Evolutionary conservation across 2,329 filamentous ascomycete species (phyloP).

Genomic region (Alternaria conjuncta): DNA sequence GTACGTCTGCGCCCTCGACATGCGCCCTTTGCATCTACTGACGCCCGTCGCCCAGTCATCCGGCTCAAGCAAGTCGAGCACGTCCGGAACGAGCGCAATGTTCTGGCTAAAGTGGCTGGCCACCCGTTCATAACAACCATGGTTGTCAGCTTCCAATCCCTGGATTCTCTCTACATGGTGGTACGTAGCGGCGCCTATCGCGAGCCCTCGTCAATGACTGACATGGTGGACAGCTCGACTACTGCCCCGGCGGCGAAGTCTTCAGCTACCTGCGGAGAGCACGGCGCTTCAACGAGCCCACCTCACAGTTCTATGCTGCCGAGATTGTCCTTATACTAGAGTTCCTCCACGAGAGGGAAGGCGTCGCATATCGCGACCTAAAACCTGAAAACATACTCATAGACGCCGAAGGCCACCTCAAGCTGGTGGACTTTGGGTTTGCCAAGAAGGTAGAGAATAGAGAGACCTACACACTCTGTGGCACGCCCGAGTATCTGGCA

Average conservation of each 20-base stretch:
- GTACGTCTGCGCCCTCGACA: conserved; percentile 36
- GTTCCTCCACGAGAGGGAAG: conserved; percentile 79
- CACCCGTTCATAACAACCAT: conserved; percentile 85
- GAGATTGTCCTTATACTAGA: conserved; percentile 84
- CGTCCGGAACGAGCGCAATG: conserved; percentile 80
- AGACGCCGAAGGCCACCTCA: conserved; percentile 78
- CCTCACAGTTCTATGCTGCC: conserved; percentile 80
- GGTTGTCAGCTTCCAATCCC: conserved; percentile 79
- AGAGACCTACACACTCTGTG: conserved; percentile 84
- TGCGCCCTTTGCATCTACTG: conserved; percentile 23
- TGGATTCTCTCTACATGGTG: conserved; percentile 80
- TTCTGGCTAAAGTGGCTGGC: conserved; percentile 77
- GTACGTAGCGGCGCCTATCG: conserved; percentile 43
- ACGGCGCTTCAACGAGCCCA: conserved; percentile 78
- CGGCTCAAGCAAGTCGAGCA: conserved; percentile 87
- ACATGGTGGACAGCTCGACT: conserved; percentile 65
- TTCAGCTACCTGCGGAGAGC: conserved; percentile 82
- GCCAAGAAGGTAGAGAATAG: conserved; percentile 75
- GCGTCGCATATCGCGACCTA: conserved; percentile 80
- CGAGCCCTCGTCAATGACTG: conserved; percentile 13
- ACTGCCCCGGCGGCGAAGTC: conserved; percentile 82
- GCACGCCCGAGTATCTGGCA: conserved; percentile 83
- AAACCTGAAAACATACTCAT: conserved; percentile 85
- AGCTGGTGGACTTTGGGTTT: conserved; percentile 85
- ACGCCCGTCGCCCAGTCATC: conserved; percentile 62